Conservation (phyloP, 1,139 yeast genomes). For the Ogataea hybrid region DNA sequence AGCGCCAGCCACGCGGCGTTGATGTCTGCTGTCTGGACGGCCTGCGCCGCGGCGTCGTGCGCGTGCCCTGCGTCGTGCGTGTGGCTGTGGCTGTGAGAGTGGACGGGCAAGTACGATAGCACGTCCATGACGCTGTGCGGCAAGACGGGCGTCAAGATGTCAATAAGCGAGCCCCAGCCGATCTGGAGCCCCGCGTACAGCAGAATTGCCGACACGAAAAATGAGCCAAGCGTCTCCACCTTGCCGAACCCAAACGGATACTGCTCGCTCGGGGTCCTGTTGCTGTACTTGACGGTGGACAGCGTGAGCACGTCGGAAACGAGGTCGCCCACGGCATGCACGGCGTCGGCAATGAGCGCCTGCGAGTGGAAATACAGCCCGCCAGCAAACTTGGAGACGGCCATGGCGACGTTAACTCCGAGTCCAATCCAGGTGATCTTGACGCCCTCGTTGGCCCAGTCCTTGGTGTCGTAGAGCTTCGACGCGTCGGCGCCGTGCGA, state of each 20-base stretch:
- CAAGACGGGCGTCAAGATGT: slow-evolving; percentile 63
- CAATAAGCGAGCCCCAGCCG: slow-evolving; percentile 81
- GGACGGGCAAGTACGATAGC: slow-evolving; percentile 43
- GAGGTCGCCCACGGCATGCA: slow-evolving; percentile 87
- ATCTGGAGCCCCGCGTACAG: slow-evolving; percentile 87
- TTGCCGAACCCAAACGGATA: slow-evolving; percentile 94
- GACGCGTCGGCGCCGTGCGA: slow-evolving; percentile 32
- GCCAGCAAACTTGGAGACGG: slow-evolving; percentile 80
- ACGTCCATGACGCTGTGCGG: slow-evolving; percentile 55
- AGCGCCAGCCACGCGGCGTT: slow-evolving; percentile 97
- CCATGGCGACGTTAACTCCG: slow-evolving; percentile 80
- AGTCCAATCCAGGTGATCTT: slow-evolving; percentile 92
- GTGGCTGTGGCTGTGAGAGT: slow-evolving; percentile 50
- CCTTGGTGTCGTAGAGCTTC: slow-evolving; percentile 36
- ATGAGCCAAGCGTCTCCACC: slow-evolving; percentile 86
- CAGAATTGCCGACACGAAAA: slow-evolving; percentile 80
- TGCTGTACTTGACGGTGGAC: slow-evolving; percentile 81
- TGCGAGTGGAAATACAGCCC: slow-evolving; percentile 94
- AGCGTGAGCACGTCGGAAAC: slow-evolving; percentile 86
- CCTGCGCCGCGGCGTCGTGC: slow-evolving; percentile 18
- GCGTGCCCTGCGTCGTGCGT: slow-evolving; percentile 11
- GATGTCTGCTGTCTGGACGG: slow-evolving; percentile 56
- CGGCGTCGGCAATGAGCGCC: slow-evolving; percentile 89
- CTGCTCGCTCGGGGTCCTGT: slow-evolving; percentile 56
- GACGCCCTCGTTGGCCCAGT: slow-evolving; percentile 75